A percentile compares a stretch with the other conserved stretches of the same genome.
These are phyloP conservation scores for Lipomyces oligophaga DNA, from an alignment of 805 yeast genomes.

Conservation along the genomic window DNA sequence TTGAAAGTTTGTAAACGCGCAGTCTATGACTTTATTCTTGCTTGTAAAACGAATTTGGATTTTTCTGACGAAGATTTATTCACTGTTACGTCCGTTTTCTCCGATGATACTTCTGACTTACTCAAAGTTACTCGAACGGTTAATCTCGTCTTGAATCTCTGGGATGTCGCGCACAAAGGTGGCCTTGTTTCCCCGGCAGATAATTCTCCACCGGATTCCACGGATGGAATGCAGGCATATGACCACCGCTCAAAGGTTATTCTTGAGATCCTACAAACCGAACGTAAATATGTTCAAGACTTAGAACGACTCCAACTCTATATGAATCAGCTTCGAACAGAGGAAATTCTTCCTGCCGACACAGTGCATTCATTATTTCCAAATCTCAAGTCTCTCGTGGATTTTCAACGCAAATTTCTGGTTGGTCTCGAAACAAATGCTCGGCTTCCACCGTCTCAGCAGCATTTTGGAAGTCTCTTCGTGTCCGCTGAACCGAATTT, in stretches of 20 bases:
- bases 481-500: constrained; percentile 82
- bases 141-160: constrained; percentile 54
- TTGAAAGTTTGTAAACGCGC: constrained; percentile 79
- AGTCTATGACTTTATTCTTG: constrained; percentile 82
- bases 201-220: background rate
- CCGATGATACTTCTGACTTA: constrained; percentile 74
- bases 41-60: constrained; percentile 72
- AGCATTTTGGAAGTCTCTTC: constrained; percentile 85
- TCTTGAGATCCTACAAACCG: constrained; percentile 81
- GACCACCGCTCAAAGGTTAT: constrained; percentile 74
- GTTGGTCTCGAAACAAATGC: constrained; percentile 88
- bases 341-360: constrained; percentile 71
- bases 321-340: constrained; percentile 59
- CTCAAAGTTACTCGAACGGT: constrained; percentile 72
- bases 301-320: constrained; percentile 66
- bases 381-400: constrained; percentile 74
- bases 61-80: constrained; percentile 74
- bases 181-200: background rate
- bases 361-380: constrained; percentile 81
- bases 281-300: constrained; percentile 89
- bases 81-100: constrained; percentile 84
- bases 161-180: constrained; percentile 15
- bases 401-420: constrained; percentile 85
- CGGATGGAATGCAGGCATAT: constrained; percentile 27
- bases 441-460: constrained; percentile 64